A percentile compares a stretch with the other conserved stretches of the same genome.
Conservation (phyloP, 2,329 filamentous ascomycete species). For the Daldinia sp. region DNA sequence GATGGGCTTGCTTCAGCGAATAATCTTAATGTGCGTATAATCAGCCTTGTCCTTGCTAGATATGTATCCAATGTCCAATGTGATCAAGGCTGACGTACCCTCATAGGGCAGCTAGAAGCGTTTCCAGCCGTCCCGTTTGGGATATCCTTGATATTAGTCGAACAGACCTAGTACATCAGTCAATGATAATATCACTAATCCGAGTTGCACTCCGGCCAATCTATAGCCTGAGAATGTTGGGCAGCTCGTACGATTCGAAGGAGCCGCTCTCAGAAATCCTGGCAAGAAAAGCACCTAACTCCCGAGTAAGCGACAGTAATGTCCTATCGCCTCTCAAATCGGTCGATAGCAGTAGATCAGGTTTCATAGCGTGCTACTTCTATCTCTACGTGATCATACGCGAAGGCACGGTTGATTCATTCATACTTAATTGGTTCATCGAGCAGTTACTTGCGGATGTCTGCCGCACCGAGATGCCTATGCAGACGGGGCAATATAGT, state of each 20-base stretch:
- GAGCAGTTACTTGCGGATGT: constrained; percentile 61
- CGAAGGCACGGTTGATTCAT: constrained; percentile 57
- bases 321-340: constrained; percentile 41
- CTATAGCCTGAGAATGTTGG: constrained; percentile 49
- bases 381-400: constrained; percentile 61
- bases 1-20: constrained; percentile 56
- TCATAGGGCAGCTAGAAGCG: constrained; percentile 56
- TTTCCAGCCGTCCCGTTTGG: constrained; percentile 55
- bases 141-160: constrained; percentile 55
- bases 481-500: constrained; percentile 58
- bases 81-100: constrained; percentile 36
- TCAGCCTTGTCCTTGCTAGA: constrained; percentile 2
- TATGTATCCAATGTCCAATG: background rate
- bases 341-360: constrained; percentile 57
- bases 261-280: constrained; percentile 49
- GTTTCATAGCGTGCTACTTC: constrained; percentile 62
- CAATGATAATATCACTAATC: constrained; percentile 59
- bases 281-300: constrained; percentile 45
- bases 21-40: constrained; percentile 57
- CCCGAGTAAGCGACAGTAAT: constrained; percentile 40
- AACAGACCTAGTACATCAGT: constrained; percentile 58
- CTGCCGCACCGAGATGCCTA: constrained; percentile 55
- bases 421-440: constrained; percentile 60
- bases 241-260: constrained; percentile 43
- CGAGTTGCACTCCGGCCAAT: constrained; percentile 59